Base-by-base conservation (phyloP, 129 eudicot species). In the Centrapalus pauciflorus region DNA sequence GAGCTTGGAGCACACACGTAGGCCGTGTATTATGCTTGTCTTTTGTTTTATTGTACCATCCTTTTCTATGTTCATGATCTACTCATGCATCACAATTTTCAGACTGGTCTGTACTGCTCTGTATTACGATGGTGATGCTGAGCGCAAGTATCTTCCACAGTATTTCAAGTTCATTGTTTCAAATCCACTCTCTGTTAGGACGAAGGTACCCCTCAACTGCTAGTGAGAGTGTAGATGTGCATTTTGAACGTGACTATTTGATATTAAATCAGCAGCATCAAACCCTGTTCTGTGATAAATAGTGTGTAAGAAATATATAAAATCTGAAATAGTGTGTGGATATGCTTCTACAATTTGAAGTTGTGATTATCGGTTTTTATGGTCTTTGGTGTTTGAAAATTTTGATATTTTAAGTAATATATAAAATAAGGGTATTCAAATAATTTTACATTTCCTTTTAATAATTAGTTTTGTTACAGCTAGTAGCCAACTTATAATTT, bases 1-100 rank as follows among this genome's bases (percentile, higher is more conserved):
- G 98, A 93, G 77, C 92, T 93, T 35, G 98, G 98, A 67, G 86
- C 96, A 62, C 98, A 93, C 85, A 88, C 96, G 98, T 93, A 84
- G 51, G 96, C 78, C 64, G 10, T 57, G 23, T 60, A 60, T 55
- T 34, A 12, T 30, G 19, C 14, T 38, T 19, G 61, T 4, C 50
- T 29, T 45, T 28, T 43, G 34, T 20, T 21, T 10, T 37, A n/a
- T 50, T 41, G 3, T 52, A 25, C 12, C 12, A 11, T 24, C 11
- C 20, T 50, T 9, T 29, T 51, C 30, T 79, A 52, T 34, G 69
- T 30, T 73, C 55, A 21, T 27, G 20, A 7, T 69, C 25, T 33
- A 64, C 23, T 41, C 37, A 57, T 57, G 73, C 34, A 71, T 69
- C 65, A 61, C 54, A 57, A 64, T 83, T 49, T 65, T 9, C 76